Percentiles rank a stretch among this genome's conserved stretches.
Conservation (phyloP, 139 green algal genomes). For the Chlorella sp. region DNA sequence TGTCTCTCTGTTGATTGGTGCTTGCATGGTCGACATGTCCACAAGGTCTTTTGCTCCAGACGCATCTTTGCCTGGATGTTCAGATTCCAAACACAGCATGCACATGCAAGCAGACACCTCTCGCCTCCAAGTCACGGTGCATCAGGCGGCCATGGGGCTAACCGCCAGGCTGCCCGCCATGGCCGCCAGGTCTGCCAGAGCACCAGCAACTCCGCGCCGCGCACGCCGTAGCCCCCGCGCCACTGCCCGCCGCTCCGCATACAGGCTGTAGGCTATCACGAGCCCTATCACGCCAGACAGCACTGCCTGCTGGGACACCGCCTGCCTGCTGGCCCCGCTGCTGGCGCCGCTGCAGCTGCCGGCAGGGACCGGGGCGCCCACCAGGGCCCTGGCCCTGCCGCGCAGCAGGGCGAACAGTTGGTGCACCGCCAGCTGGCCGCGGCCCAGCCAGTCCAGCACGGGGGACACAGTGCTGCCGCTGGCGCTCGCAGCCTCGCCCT, state of each 20-base stretch:
- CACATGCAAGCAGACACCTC: too few relatives aligned
- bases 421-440: neutral
- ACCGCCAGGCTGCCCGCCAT: constrained; percentile 9
- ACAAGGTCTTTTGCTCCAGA: too few relatives aligned
- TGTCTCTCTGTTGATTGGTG: too few relatives aligned
- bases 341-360: neutral
- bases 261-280: constrained; percentile 15
- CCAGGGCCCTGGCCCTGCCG: neutral
- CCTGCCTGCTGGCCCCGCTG: neutral
- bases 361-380: neutral
- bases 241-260: constrained; percentile 13
- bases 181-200: neutral
- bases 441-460: constrained; percentile 2
- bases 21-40: too few relatives aligned
- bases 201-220: neutral
- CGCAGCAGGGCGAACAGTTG: neutral
- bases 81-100: too few relatives aligned
- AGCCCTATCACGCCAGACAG: neutral
- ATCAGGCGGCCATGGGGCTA: constrained; percentile 7
- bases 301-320: neutral
- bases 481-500: neutral
- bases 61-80: too few relatives aligned
- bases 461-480: neutral
- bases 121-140: too few relatives aligned
- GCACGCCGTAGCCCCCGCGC: neutral